Evolutionary conservation across 139 green algal species (phyloP), one percentile per base, ranked within the genome.

Genomic region (Chlorella sp.): DNA sequence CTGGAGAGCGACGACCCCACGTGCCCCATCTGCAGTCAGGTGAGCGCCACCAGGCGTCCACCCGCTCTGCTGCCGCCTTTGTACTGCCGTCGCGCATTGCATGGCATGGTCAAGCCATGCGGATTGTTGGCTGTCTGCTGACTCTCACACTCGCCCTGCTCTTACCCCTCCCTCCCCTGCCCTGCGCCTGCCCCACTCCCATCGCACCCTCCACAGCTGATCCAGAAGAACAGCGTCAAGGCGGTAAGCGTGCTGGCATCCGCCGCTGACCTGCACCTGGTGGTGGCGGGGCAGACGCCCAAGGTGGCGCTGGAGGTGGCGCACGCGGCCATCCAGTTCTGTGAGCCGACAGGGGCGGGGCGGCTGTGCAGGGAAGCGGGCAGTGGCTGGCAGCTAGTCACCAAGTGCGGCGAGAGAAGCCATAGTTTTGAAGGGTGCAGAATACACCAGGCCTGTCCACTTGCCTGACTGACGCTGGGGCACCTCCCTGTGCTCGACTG

Each of bases 211-310:
- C 32, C 63, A 23, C 57, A 69, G 69, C 36, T 74, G 9, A 65
- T 63, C 25, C n/a, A 75, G 69, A 75, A 56, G 55, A 93, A 85
- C 70, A 93, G 89, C 57, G 73, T 94, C 38, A 94, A 92, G 85
- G 64, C 88, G 16, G 85, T 94, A 44, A 79, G 87, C 4, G 84
- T 91, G 4, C 74, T 92, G 38, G 80, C 91, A 25, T 72, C 85
- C 16, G 51, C 39, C 18, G 44, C 51, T 2, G 67, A 85, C 6
- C 82, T 76, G 63, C 79, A 93, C 87, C 76, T 95, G 41, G 30
- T 68, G 17, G 76, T 96, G 39, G 92, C 76, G 23, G 93, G 92
- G 0, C 93, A 96, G 80, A 85, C 89, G 17, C 92, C 92, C 2
- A 85, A 91, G 25, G 89, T 86, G 18, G 87, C 91, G 2, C 57